These are phyloP conservation scores for Sordariomycetes sp. DNA, from an alignment of 2,329 filamentous ascomycete species.

Conservation along the genomic window DNA sequence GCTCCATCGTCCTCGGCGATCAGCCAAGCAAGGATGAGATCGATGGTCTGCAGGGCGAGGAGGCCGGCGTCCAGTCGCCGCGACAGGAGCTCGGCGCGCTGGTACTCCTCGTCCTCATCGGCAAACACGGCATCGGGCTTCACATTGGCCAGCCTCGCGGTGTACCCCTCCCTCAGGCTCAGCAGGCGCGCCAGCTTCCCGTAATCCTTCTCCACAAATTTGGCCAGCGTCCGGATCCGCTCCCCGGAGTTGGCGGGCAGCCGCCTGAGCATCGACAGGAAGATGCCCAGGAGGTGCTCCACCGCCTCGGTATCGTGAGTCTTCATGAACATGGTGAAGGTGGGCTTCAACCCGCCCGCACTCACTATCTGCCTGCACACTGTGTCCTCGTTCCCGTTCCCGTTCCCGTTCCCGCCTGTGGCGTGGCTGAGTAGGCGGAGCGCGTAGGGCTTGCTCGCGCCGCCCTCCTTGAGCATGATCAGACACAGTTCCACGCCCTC, in stretches of 20 bases:
- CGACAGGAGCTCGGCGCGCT: slow-evolving; percentile 52
- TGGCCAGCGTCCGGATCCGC: slow-evolving; percentile 75
- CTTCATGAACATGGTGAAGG: slow-evolving; percentile 85
- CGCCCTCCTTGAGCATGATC: slow-evolving; percentile 84
- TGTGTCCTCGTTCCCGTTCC: slow-evolving; percentile 29
- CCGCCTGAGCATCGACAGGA: slow-evolving; percentile 67
- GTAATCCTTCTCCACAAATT: slow-evolving; percentile 92
- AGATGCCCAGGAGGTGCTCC: slow-evolving; percentile 76
- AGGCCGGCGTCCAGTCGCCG: slow-evolving; percentile 71
- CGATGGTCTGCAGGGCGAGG: slow-evolving; percentile 70
- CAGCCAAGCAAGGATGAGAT: slow-evolving; percentile 81
- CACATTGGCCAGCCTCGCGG: slow-evolving; percentile 44
- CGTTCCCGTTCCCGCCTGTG: slow-evolving; percentile 22
- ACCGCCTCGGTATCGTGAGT: slow-evolving; percentile 54
- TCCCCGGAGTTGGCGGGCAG: slow-evolving; percentile 65
- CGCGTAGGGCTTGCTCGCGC: slow-evolving; percentile 65
- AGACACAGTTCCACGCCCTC: slow-evolving; percentile 86
- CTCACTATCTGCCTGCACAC: slow-evolving; percentile 71
- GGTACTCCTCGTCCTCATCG: slow-evolving; percentile 37
- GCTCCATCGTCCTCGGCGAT: slow-evolving; percentile 78
- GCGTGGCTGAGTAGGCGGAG: slow-evolving; percentile 79
- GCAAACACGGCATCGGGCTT: slow-evolving; percentile 29
- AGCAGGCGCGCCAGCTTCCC: slow-evolving; percentile 69
- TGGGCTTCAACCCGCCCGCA: slow-evolving; percentile 67
- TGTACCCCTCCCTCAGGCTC: slow-evolving; percentile 57